A percentile compares a stretch with the other conserved stretches of the same genome.
phyloP scores from a whole-genome alignment of 106 monocot genomes.

The Xerophyta viscosa region DNA sequence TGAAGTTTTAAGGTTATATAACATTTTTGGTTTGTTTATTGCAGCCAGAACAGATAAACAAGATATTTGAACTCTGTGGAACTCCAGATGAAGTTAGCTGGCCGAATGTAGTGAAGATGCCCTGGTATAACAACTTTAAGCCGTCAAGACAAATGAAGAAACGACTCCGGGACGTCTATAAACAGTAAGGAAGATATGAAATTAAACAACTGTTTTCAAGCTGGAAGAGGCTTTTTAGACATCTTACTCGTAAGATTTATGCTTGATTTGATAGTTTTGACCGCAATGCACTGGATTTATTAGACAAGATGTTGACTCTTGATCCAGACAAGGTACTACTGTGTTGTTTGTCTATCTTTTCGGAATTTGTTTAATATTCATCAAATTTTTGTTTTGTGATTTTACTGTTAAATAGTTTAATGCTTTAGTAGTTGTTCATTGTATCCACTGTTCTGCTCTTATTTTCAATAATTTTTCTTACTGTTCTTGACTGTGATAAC shows the following conservation, averaged over 20 bases:
- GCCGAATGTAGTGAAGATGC: constrained; percentile 90
- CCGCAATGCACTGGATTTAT: constrained; percentile 80
- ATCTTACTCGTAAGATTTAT: too few relatives aligned
- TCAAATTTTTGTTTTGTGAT: too few relatives aligned
- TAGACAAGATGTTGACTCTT: constrained; percentile 94
- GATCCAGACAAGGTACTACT: constrained; percentile 77
- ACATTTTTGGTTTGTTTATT: background rate
- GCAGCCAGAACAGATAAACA: constrained; percentile 87
- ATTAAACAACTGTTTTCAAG: background rate
- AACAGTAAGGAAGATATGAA: constrained; percentile 52
- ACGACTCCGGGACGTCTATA: constrained; percentile 79
- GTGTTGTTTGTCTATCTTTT: too few relatives aligned
- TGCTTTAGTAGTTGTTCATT: too few relatives aligned
- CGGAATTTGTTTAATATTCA: too few relatives aligned
- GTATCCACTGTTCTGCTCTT: too few relatives aligned
- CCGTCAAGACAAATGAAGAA: constrained; percentile 71
- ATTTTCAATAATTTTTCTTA: too few relatives aligned
- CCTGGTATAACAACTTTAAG: constrained; percentile 89
- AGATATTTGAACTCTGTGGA: constrained; percentile 93
- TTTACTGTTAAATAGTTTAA: too few relatives aligned
- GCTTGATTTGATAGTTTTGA: constrained; percentile 65
- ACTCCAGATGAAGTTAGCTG: constrained; percentile 93
- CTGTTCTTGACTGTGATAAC: too few relatives aligned
- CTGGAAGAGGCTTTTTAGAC: background rate
- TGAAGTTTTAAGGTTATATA: background rate